Conservation (phyloP, 441 rosid genomes). For the Viola pubescens region DNA sequence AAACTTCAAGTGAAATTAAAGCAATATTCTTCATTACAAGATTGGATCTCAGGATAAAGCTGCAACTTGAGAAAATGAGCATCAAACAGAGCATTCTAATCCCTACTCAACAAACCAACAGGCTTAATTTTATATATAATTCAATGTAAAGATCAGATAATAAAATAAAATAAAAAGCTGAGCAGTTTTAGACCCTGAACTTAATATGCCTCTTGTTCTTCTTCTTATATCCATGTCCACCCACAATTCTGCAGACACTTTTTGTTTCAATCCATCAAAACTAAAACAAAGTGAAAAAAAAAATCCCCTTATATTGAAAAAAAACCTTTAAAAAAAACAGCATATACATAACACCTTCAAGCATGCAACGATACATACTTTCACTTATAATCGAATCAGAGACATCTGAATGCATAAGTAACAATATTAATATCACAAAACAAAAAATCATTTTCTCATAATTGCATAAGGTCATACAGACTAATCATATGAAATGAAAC, state of each 20-base stretch:
- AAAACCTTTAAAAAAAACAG: not conserved
- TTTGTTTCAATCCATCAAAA: constrained; percentile 5
- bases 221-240: constrained; percentile 14
- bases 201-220: constrained; percentile 11
- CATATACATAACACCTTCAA: too few relatives aligned
- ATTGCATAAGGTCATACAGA: too few relatives aligned
- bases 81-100: constrained; percentile 9
- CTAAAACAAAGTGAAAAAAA: not conserved
- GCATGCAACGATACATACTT: too few relatives aligned
- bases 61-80: constrained; percentile 12
- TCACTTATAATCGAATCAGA: too few relatives aligned
- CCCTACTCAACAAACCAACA: not conserved
- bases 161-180: not conserved
- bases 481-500: too few relatives aligned
- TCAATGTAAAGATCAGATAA: not conserved
- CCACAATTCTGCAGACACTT: constrained; percentile 2
- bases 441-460: too few relatives aligned
- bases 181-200: constrained; percentile 3
- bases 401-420: too few relatives aligned
- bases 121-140: not conserved
- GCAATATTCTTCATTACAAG: constrained; percentile 9
- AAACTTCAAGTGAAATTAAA: constrained; percentile 15
- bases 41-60: constrained; percentile 11
- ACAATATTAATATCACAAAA: too few relatives aligned
- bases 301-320: not conserved